Conservation (phyloP, 352 stramenopile species). For the Pythium apleroticum region DNA sequence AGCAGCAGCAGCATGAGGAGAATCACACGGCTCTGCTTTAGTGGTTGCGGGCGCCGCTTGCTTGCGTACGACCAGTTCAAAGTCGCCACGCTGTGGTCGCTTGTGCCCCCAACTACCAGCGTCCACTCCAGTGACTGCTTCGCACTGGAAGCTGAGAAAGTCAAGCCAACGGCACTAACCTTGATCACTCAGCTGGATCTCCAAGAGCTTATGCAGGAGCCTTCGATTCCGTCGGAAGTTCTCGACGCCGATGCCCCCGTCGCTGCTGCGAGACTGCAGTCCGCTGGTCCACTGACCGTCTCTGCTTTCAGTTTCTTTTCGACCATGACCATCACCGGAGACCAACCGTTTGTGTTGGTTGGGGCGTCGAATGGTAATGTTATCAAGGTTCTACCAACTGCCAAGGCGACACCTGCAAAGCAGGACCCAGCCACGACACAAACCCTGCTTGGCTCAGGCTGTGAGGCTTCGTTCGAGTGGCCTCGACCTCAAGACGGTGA, state of each 20-base stretch:
- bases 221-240: slow-evolving; percentile 24
- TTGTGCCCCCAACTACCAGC: slow-evolving; percentile 1
- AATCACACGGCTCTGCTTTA: slow-evolving; percentile 33
- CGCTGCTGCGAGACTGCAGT: slow-evolving; percentile 2
- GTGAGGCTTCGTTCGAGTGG: slow-evolving; percentile 36
- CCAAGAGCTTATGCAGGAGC: slow-evolving; percentile 23
- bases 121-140: slow-evolving; percentile 46
- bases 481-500: slow-evolving; percentile 12
- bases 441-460: neutral
- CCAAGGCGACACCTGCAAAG: neutral
- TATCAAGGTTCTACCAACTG: neutral
- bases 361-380: slow-evolving; percentile 14
- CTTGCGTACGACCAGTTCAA: slow-evolving; percentile 33
- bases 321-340: neutral
- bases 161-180: slow-evolving; percentile 34
- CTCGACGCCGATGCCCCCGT: slow-evolving; percentile 19
- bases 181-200: slow-evolving; percentile 29
- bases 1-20: slow-evolving; percentile 20
- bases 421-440: neutral
- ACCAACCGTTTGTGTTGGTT: slow-evolving; percentile 11
- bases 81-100: slow-evolving; percentile 30
- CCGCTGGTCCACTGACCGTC: neutral
- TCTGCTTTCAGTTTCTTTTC: slow-evolving; percentile 11
- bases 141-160: slow-evolving; percentile 29
- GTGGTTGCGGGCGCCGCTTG: slow-evolving; percentile 11